phyloP scores from a whole-genome alignment of 352 stramenopile genomes.

The Phytophthora kernoviae region DNA sequence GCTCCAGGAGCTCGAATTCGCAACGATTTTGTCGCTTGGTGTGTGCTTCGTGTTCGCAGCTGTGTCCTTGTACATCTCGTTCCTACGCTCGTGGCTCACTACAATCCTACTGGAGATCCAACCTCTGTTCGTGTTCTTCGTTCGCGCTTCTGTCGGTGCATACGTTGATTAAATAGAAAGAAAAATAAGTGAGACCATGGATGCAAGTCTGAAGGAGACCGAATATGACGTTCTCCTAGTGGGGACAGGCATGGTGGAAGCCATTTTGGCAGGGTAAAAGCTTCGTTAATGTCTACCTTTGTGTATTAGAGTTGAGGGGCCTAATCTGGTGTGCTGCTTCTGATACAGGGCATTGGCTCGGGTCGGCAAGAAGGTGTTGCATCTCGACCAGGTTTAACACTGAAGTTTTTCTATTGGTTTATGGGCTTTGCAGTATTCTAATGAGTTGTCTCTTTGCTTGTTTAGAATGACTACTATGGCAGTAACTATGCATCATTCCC shows the following conservation, averaged over 20 bases:
- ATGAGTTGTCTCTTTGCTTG: constrained; percentile 1
- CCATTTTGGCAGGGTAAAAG: constrained; percentile 70
- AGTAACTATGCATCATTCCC: constrained; percentile 81
- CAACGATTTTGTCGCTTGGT: constrained; percentile 28
- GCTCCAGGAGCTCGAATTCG: background rate
- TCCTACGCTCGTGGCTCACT: constrained; percentile 33
- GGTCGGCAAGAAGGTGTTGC: constrained; percentile 76
- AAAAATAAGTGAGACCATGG: constrained; percentile 55
- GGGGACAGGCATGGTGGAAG: constrained; percentile 82
- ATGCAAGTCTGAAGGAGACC: constrained; percentile 55
- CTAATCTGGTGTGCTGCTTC: too few species aligned
- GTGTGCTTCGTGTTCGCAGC: constrained; percentile 27
- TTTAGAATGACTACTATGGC: constrained; percentile 83
- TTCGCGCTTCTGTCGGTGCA: constrained; percentile 21
- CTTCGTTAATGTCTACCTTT: constrained; percentile 3
- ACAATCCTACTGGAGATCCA: constrained; percentile 25
- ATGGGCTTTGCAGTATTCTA: constrained; percentile 1
- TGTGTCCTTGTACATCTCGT: constrained; percentile 40
- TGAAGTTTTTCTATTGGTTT: constrained; percentile 1
- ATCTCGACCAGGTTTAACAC: constrained; percentile 65
- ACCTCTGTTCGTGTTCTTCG: constrained; percentile 32
- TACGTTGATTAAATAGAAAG: constrained; percentile 20
- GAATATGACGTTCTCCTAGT: constrained; percentile 81
- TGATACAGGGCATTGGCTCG: constrained; percentile 66
- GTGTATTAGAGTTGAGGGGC: constrained; percentile 1